These are phyloP conservation scores for Pseudodiploospora longispora DNA, from an alignment of 2,329 filamentous ascomycete species.

Conservation along the genomic window DNA sequence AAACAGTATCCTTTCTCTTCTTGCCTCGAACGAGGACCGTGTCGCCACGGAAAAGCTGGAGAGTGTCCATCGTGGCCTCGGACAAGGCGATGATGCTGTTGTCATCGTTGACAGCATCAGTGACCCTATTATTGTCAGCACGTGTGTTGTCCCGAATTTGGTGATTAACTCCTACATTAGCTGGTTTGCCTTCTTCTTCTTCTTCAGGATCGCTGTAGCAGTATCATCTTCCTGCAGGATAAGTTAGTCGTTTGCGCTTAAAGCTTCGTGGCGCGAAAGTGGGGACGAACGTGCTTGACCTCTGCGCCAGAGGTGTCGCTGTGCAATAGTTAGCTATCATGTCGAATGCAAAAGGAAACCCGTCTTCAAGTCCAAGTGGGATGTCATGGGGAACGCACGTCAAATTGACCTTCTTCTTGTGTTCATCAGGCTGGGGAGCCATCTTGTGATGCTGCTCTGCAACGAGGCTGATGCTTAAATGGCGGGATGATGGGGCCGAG, in stretches of 20 bases:
- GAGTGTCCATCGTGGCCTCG: constrained; percentile 96
- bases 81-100: constrained; percentile 98
- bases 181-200: constrained; percentile 99
- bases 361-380: background rate
- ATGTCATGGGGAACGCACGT: constrained; percentile 47
- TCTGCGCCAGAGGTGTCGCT: constrained; percentile 88
- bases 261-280: background rate
- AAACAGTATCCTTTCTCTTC: constrained; percentile 98
- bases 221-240: constrained; percentile 69
- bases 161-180: constrained; percentile 63
- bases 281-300: constrained; percentile 63
- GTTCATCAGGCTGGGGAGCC: constrained; percentile 59
- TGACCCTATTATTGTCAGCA: constrained; percentile 58
- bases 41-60: constrained; percentile 97
- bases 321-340: constrained; percentile 28
- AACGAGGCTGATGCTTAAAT: constrained; percentile 2
- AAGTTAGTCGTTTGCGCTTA: constrained; percentile 4
- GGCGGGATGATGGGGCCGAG: background rate
- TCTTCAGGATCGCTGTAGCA: constrained; percentile 94
- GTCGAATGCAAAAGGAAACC: background rate
- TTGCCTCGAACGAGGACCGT: constrained; percentile 98
- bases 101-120: constrained; percentile 97
- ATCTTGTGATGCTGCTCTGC: constrained; percentile 43
- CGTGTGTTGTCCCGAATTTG: background rate
- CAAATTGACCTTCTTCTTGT: constrained; percentile 79